phyloP scores from a whole-genome alignment of 202 grass and related monocot genomes.

The Zoysia matrella region DNA sequence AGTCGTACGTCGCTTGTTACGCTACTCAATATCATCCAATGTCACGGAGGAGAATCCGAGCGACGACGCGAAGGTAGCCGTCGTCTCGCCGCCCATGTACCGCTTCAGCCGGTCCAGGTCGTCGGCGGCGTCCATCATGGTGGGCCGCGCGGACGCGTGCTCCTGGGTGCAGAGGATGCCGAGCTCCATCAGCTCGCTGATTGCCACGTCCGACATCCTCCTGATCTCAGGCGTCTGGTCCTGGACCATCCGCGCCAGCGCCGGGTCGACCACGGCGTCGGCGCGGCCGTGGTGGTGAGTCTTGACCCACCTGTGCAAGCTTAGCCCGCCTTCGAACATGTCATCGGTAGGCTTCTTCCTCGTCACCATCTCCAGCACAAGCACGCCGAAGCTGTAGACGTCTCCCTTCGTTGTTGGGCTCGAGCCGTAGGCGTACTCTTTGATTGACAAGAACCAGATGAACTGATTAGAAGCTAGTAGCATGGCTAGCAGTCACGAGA shows the following conservation, averaged over 20 bases:
- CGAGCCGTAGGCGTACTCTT: constrained; percentile 92
- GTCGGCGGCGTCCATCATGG: constrained; percentile 82
- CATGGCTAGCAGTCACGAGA: not conserved
- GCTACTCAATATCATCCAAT: constrained; percentile 55
- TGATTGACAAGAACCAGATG: not conserved
- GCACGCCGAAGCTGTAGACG: constrained; percentile 93
- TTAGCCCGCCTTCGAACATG: constrained; percentile 76
- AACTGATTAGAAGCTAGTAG: not conserved
- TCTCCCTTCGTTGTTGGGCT: constrained; percentile 80
- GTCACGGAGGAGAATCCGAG: constrained; percentile 77
- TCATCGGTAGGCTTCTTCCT: constrained; percentile 73
- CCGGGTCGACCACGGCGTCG: constrained; percentile 56
- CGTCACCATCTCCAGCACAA: constrained; percentile 81
- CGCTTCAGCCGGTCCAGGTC: constrained; percentile 84
- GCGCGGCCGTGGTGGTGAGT: constrained; percentile 57
- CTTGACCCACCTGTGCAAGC: constrained; percentile 81
- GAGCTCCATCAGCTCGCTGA: constrained; percentile 82
- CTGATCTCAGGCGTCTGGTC: constrained; percentile 66
- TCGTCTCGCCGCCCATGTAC: constrained; percentile 77
- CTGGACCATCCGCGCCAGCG: constrained; percentile 48
- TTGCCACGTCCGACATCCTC: constrained; percentile 77
- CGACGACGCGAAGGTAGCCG: constrained; percentile 76
- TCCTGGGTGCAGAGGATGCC: constrained; percentile 84
- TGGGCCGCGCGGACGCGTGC: constrained; percentile 60
- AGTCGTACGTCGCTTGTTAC: constrained; percentile 2